Base-by-base conservation (phyloP, 257 asterid species). In the Scutellaria baicalensis region DNA sequence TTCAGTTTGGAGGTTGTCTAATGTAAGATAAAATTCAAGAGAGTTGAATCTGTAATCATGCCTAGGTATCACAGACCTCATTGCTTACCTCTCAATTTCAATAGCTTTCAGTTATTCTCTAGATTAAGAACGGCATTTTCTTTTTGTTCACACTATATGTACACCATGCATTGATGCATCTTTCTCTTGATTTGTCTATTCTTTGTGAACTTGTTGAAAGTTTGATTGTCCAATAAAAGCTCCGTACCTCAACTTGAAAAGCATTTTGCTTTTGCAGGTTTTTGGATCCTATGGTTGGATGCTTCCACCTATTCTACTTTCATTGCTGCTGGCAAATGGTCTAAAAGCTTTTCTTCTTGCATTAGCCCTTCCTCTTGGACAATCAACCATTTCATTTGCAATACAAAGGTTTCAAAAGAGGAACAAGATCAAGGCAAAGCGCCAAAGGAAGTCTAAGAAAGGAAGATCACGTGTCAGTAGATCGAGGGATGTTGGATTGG, bases 331-430 rank as follows among this genome's bases (percentile, higher is more conserved):
- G 12, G 75, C 83, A 12, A 84, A 80, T 35, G 99, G 96, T 51
- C 86, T 65, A n/a, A 89, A 89, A 81, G 91, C 99, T 62, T 89
- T 93, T 78, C 93, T 88, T 42, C 4, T 91, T 81, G 88, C 97
- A 40, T 72, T 89, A 61, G 87, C 91, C 49, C 69, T 87, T 23
- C 88, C 96, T 11, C 21, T 93, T 21, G 86, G 87, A 20, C 93
- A 85, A 43, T 91, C 97, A 4, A 88, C 91, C 10, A 59, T 93
- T 59, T 69, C 86, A 18, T 91, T 91, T 71, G 90, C 90, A 16
- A 50, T 87, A 44, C 72, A 80, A 64, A 84, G 70, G 82, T 70
- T 74, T 61, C 74, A 66, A 69, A 74, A 68, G 11, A 31, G 71
- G 57, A 72, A 62, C 62, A 70, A 70, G 68, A 56, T 39, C 52